Conservation (phyloP, 495 filamentous ascomycete species). For the Glarea lozoyensis region DNA sequence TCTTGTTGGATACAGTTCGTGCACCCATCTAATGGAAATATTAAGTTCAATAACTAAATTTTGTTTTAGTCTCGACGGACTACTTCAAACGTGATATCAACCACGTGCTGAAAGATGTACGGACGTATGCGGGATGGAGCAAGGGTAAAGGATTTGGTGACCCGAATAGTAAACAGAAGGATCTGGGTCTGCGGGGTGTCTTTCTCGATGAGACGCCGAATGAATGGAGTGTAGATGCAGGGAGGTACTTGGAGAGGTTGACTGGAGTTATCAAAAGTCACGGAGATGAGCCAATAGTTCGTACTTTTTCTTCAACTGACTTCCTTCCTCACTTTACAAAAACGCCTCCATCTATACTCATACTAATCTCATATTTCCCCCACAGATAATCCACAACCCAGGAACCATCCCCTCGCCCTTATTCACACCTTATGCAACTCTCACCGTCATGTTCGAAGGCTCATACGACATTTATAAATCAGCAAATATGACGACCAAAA, state of each 20-base stretch:
- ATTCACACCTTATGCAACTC: slow-evolving; percentile 25
- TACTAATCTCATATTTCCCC: background rate
- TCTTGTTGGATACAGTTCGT: slow-evolving; percentile 47
- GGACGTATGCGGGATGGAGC: slow-evolving; percentile 39
- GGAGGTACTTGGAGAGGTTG: slow-evolving; percentile 31
- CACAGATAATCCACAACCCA: slow-evolving; percentile 41
- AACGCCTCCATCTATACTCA: background rate
- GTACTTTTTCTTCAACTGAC: slow-evolving; percentile 16
- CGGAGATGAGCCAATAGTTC: slow-evolving; percentile 32
- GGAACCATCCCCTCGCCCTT: slow-evolving; percentile 34
- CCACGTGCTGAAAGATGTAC: slow-evolving; percentile 34
- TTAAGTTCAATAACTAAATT: no score
- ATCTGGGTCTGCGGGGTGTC: slow-evolving; percentile 19
- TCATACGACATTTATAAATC: slow-evolving; percentile 34
- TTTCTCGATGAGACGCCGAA: slow-evolving; percentile 40
- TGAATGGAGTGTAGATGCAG: slow-evolving; percentile 26
- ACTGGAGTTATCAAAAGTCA: slow-evolving; percentile 29
- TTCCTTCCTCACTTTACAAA: background rate
- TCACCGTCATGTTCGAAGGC: slow-evolving; percentile 38
- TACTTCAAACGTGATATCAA: slow-evolving; percentile 36
- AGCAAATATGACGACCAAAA: slow-evolving; percentile 25
- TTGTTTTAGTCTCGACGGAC: slow-evolving; percentile 40
- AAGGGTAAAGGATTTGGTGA: no score
- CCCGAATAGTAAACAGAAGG: slow-evolving; percentile 25
- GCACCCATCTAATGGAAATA: no score